A percentile compares a stretch with the other conserved stretches of the same genome.
Conservation (phyloP, 2,329 filamentous ascomycete genomes). For the Gaeumannomyces tritici region DNA sequence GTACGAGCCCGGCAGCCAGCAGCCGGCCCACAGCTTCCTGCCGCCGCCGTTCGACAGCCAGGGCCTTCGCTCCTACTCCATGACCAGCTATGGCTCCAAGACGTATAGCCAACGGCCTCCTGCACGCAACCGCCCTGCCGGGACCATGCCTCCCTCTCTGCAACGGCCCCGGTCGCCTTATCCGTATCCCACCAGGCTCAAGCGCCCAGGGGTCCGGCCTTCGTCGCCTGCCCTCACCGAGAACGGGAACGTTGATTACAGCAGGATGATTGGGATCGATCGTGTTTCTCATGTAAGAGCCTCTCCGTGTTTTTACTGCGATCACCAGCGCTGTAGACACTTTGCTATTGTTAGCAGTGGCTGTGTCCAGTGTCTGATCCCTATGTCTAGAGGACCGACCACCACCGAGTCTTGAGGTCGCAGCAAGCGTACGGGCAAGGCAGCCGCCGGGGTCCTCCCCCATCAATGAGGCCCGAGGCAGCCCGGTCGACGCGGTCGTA, state of each 20-base stretch:
- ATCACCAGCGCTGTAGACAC: too few species aligned
- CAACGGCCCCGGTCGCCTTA: constrained; percentile 50
- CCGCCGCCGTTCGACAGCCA: constrained; percentile 32
- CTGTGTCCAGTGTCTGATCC: neutral
- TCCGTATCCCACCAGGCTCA: constrained; percentile 47
- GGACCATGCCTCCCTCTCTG: constrained; percentile 13
- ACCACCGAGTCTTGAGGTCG: constrained; percentile 31
- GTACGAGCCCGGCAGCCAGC: constrained; percentile 41
- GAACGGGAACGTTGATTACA: constrained; percentile 37
- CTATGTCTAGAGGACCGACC: constrained; percentile 14
- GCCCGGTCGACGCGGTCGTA: constrained; percentile 31
- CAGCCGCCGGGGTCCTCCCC: constrained; percentile 24
- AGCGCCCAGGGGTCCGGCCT: constrained; percentile 40
- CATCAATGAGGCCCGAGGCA: constrained; percentile 27
- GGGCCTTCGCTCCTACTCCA: constrained; percentile 41
- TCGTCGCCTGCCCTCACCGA: constrained; percentile 39
- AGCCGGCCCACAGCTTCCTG: constrained; percentile 30
- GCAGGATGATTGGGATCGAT: constrained; percentile 39
- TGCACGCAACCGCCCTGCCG: neutral
- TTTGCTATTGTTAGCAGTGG: neutral
- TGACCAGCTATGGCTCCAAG: constrained; percentile 40
- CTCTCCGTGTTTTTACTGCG: too few species aligned
- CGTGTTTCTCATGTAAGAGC: constrained; percentile 33
- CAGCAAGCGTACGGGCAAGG: constrained; percentile 20
- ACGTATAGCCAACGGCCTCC: constrained; percentile 14